Base-by-base conservation (phyloP, 1,284 basidiomycete species). In the Malassezia nana region DNA sequence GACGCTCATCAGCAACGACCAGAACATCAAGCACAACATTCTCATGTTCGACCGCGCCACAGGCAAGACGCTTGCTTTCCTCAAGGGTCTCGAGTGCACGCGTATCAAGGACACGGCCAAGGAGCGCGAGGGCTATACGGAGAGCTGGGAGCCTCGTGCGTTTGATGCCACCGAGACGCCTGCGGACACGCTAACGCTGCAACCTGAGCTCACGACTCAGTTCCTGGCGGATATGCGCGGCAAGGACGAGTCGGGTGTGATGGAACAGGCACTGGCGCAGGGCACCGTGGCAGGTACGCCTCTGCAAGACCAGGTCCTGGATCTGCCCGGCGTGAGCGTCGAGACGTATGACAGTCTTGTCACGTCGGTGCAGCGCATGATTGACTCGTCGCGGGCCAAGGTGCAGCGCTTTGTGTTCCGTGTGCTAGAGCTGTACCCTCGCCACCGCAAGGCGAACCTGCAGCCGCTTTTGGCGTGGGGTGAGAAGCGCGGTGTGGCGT, bases 31-130 rank as follows among this genome's bases (percentile, higher is more conserved):
- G 50, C 55, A 57, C 50, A 57, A 57, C 43, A 46, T 57, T 18
- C 45, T 52, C n/a, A 52, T 57, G 50, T 57, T 57, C 32, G 55
- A 57, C 40, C 55, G 55, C 20, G 33, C 28, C 18, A 57, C 55
- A 25, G 55, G 55, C 39, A 57, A 52, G 55, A 57, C 55, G 6
- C 42, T 57, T 5, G 55, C 45, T 16, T 52, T 52, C 50, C 42
- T 57, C 47, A 49, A 48, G 42, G 54, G 54, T 39, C 50, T 56
- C 9, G 54, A 56, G 50, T 56, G 54, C 48, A 50, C 48, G 40
- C 54, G 54, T 56, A 56, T 56, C 38, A 56, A 56, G 48, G 54
- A 56, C 44, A 51, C 54, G 12, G 33, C 35, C n/a, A 40, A 42
- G 16, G 44, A 46, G 32, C 48, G 48, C 31, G 54, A 56, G 39